phyloP scores from a whole-genome alignment of 2,329 filamentous ascomycete genomes.

The Diaporthe sp. region DNA sequence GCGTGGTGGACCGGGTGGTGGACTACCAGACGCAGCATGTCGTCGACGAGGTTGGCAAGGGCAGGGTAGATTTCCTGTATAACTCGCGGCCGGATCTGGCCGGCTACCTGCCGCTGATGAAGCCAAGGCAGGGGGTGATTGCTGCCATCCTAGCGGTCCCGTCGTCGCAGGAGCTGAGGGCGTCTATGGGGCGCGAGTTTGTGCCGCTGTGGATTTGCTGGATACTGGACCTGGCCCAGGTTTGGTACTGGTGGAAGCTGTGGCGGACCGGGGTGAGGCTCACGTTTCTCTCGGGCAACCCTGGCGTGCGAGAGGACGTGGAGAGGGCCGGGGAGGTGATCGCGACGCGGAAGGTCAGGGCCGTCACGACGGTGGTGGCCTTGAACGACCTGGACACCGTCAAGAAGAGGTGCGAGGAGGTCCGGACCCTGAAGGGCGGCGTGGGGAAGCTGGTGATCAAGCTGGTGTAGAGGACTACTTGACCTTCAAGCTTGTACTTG shows the following conservation, averaged over 20 bases:
- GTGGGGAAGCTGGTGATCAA: conserved; percentile 59
- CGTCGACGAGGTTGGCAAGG: conserved; percentile 52
- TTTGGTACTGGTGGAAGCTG: conserved; percentile 58
- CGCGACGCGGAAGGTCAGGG: conserved; percentile 57
- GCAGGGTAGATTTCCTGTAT: conserved; percentile 63
- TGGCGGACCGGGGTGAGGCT: conserved; percentile 60
- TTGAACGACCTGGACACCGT: conserved; percentile 60
- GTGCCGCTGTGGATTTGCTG: conserved; percentile 54
- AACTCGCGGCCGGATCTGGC: conserved; percentile 61
- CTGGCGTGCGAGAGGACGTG: conserved; percentile 56
- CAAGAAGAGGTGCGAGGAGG: conserved; percentile 55
- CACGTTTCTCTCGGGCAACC: conserved; percentile 60
- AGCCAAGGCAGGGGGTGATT: conserved; percentile 54
- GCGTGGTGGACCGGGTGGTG: conserved; percentile 33
- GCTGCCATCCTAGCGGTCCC: conserved; percentile 58
- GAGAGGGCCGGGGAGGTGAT: conserved; percentile 57
- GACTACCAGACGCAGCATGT: conserved; percentile 60
- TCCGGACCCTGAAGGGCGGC: conserved; percentile 57
- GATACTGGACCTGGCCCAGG: conserved; percentile 49
- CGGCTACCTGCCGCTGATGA: conserved; percentile 55
- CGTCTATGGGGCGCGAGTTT: conserved; percentile 49
- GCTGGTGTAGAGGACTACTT: not conserved
- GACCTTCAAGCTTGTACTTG: too few species aligned
- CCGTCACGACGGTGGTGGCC: conserved; percentile 56
- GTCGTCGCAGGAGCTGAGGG: conserved; percentile 46